These are phyloP conservation scores for Mycena leptocephala DNA, from an alignment of 768 basidiomycete species.

Conservation along the genomic window DNA sequence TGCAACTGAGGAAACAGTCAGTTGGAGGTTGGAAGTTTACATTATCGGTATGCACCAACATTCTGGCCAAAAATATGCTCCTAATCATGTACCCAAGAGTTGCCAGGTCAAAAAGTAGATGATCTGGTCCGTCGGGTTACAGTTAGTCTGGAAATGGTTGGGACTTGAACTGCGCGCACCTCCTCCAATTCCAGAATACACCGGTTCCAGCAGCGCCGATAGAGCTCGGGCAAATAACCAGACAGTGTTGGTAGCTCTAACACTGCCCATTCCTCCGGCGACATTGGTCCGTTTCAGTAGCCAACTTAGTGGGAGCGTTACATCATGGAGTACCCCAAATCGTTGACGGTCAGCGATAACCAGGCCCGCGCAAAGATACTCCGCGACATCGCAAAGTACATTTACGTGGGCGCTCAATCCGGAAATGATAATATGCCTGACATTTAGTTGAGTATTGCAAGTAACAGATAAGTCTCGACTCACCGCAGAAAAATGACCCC, in stretches of 20 bases:
- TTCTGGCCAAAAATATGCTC: constrained; percentile 59
- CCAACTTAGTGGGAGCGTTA: constrained; percentile 73
- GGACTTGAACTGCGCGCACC: constrained; percentile 29
- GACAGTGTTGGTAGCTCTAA: constrained; percentile 14
- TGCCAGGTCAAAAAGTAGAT: constrained; percentile 46
- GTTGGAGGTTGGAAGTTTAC: background rate
- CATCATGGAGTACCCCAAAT: constrained; percentile 53
- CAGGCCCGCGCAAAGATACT: constrained; percentile 60
- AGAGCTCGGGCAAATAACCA: constrained; percentile 40
- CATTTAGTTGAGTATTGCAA: background rate
- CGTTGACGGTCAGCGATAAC: constrained; percentile 53
- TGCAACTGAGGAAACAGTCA: constrained; percentile 57
- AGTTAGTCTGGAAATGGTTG: background rate
- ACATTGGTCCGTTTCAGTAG: constrained; percentile 44
- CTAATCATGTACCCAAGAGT: constrained; percentile 39
- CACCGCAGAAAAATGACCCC: constrained; percentile 62
- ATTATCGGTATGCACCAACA: constrained; percentile 53
- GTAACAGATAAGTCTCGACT: constrained; percentile 34
- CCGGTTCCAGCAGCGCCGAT: constrained; percentile 41
- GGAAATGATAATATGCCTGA: constrained; percentile 61
- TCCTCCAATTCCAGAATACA: constrained; percentile 39
- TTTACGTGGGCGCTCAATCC: constrained; percentile 59
- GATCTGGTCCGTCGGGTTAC: constrained; percentile 34
- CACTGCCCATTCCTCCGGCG: constrained; percentile 22
- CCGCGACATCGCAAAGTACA: constrained; percentile 68